Base-by-base conservation (phyloP, 345 rosid species). In the Linum usitatissimum region DNA sequence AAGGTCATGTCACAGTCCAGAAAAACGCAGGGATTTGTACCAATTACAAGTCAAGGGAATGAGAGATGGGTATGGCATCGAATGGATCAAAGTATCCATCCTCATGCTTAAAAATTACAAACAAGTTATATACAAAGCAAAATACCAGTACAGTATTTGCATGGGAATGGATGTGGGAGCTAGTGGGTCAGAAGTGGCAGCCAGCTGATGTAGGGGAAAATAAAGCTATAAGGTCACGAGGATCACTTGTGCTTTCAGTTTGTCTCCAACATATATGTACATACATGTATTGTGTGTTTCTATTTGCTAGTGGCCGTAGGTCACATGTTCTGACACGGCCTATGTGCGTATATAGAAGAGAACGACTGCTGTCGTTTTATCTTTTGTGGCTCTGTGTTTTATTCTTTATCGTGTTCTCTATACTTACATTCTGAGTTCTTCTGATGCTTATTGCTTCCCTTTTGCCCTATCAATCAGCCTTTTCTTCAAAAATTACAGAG, bases 281-380 rank as follows among this genome's bases (percentile, higher is more conserved):
- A 45, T 45, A 45, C 3, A 45, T 45, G 51, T 45, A 45, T 1
- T 45, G 14, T 45, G 10, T 4, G 51, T 55, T 15, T 55, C 57
- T 55, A 12, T 38, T 48, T 68, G 68, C 59, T 58, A 68, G 68
- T 68, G 68, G 64, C 76, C 71, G 63, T 55, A 73, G 71, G 60
- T 77, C 84, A 80, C 84, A 80, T 73, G 80, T 58, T 71, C 84
- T 76, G 84, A 76, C 82, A 75, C 64, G 38, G 28, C 1, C 30
- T 45, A 38, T 10, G 8, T 53, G 17, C 15, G 10, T 45, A 45
- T 45, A 45, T 10, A 45, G 51, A 45, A 45, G 51, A 45, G 51
- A 45, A 15, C 14, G 51, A 45, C 51, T 45, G 51, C 51, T 45
- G 38, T 34, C 38, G 38, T 34, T 34, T 34, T 34, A 34, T 34